Evolutionary conservation across 192 early-diverging fungal genomes (phyloP).

Genomic region (Coemansia sp.): DNA sequence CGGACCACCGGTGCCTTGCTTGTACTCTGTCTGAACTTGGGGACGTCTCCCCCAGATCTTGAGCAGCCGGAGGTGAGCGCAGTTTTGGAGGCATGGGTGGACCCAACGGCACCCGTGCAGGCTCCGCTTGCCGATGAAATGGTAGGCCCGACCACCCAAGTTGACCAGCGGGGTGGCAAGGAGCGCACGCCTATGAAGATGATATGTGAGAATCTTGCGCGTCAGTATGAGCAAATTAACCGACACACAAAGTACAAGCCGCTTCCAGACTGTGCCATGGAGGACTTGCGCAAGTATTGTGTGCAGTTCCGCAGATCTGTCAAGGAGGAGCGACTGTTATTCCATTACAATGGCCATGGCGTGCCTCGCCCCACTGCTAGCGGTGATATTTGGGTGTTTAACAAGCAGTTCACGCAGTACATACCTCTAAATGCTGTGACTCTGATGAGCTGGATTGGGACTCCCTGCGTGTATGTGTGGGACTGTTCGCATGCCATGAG

Average conservation of each 20-base stretch:
- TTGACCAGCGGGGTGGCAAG: conserved; percentile 58
- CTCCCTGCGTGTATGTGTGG: conserved; percentile 95
- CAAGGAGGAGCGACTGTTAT: conserved; percentile 91
- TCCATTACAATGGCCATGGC: conserved; percentile 99
- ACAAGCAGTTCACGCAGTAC: conserved; percentile 97
- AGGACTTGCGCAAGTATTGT: conserved; percentile 91
- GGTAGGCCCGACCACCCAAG: conserved; percentile 36
- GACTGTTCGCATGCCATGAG: conserved; percentile 93
- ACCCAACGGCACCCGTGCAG: conserved; percentile 69
- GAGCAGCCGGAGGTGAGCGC: conserved; percentile 85
- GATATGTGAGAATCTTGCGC: conserved; percentile 87
- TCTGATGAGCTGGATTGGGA: conserved; percentile 91
- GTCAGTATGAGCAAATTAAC: conserved; percentile 91
- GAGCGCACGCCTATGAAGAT: conserved; percentile 34
- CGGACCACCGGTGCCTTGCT: conserved; percentile 87
- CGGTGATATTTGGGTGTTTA: conserved; percentile 99
- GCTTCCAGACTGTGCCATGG: conserved; percentile 86
- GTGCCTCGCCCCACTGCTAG: conserved; percentile 91
- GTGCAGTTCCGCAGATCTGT: conserved; percentile 75
- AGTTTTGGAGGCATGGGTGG: conserved; percentile 93
- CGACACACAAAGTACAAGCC: conserved; percentile 78
- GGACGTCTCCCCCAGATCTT: conserved; percentile 92
- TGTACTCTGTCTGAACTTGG: conserved; percentile 92
- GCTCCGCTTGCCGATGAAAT: conserved; percentile 49
- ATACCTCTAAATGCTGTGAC: conserved; percentile 91